phyloP scores from a whole-genome alignment of 1,284 basidiomycete genomes.

The Sphagnurus paluster region DNA sequence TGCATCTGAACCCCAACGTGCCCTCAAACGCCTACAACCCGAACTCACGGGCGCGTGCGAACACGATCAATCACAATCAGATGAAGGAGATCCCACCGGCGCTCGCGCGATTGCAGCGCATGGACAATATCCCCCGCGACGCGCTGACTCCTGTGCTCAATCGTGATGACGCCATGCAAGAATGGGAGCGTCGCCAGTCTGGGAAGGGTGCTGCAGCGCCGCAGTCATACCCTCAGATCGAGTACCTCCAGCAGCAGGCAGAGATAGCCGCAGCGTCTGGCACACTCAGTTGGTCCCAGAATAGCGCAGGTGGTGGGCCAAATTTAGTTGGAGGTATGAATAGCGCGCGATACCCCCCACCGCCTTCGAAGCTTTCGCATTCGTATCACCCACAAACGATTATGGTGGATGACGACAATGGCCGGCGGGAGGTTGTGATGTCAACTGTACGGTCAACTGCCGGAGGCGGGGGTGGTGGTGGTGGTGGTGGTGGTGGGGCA shows the following conservation, averaged over 20 bases:
- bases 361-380: slow-evolving; percentile 69
- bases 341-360: slow-evolving; percentile 50
- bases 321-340: not conserved
- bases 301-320: slow-evolving; percentile 15
- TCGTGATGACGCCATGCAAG: slow-evolving; percentile 85
- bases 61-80: slow-evolving; percentile 86
- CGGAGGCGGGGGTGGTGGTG: not conserved
- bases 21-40: slow-evolving; percentile 73
- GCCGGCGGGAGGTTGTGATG: slow-evolving; percentile 67
- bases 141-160: slow-evolving; percentile 87
- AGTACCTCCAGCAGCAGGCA: slow-evolving; percentile 89
- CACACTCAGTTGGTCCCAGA: slow-evolving; percentile 50
- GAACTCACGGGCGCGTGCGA: slow-evolving; percentile 70
- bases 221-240: slow-evolving; percentile 83
- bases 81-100: slow-evolving; percentile 92
- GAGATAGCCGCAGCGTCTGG: slow-evolving; percentile 74
- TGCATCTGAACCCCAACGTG: slow-evolving; percentile 51
- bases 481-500: slow-evolving; percentile 36
- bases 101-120: slow-evolving; percentile 83
- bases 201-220: slow-evolving; percentile 61
- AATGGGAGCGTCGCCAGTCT: slow-evolving; percentile 84
- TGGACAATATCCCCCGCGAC: slow-evolving; percentile 85
- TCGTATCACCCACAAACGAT: slow-evolving; percentile 65
- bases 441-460: slow-evolving; percentile 74
- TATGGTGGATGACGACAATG: slow-evolving; percentile 59